Evolutionary conservation across 352 stramenopile species (phyloP), one percentile per base, ranked within the genome.

Genomic region (Phytophthora fragariae): DNA sequence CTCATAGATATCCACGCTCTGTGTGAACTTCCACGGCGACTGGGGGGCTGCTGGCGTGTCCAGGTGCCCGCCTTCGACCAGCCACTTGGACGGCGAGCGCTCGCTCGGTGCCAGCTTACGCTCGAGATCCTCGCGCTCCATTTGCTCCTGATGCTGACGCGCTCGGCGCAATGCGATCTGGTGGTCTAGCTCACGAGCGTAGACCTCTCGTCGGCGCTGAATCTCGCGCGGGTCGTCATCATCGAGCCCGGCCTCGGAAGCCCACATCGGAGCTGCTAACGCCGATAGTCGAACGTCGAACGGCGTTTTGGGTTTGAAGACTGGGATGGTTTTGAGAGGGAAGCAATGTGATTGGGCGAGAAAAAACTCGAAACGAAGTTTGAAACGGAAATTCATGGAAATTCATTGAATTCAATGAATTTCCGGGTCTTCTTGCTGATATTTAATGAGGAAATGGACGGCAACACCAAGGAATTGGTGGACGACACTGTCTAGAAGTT

Each of bases 81-180:
- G 81, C 88, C 88, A 94, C 61, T 91, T 92, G 50, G 84, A 75
- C 33, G 88, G 88, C 27, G 88, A 93, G 35, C 65, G 72, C 46
- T 88, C 82, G 62, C 77, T 77, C 9, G 67, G 84, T 39, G 74
- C 68, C 24, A 92, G 77, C 55, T 81, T 82, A 31, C 79, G 84
- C 72, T 93, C 83, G 35, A 90, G 76, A 62, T 88, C 79, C 53
- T 89, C 82, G 17, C 70, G 65, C 71, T 89, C 81, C 57, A 79
- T 73, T 63, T 90, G 73, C 66, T 91, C 76, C 46, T 91, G 75
- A 9, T 73, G 75, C 61, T 91, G 79, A 29, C 65, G 68, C 19
- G 76, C 81, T 12, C 81, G 79, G 9, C 84, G 87, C 63, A 86
- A 53, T 49, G 81, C 87, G 15, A 94, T 94, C 80, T 94, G 87